These are phyloP conservation scores for Podaxis sp. DNA, from an alignment of 768 basidiomycete genomes.

Conservation along the genomic window DNA sequence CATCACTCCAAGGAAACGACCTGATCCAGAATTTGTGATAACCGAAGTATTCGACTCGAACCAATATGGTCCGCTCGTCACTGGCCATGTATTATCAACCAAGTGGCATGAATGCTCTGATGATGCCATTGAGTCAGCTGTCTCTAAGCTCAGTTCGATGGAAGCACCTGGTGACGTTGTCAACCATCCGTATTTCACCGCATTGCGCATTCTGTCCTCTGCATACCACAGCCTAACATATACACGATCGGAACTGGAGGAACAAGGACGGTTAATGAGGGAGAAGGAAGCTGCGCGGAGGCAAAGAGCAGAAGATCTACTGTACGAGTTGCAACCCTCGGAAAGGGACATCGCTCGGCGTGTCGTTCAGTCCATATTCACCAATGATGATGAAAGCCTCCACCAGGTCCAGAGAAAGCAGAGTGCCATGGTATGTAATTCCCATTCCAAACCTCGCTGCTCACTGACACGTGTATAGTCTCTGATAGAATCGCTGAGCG, in stretches of 20 bases:
- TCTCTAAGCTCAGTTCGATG: constrained; percentile 46
- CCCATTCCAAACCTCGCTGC: constrained; percentile 7
- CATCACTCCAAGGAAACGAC: constrained; percentile 17
- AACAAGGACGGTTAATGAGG: constrained; percentile 45
- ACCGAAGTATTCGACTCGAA: constrained; percentile 36
- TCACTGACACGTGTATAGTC: constrained; percentile 34
- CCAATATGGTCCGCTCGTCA: constrained; percentile 30
- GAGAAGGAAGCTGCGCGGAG: constrained; percentile 61
- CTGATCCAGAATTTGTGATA: constrained; percentile 29
- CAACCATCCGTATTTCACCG: constrained; percentile 62
- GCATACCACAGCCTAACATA: constrained; percentile 60
- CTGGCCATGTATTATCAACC: constrained; percentile 57
- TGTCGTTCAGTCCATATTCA: constrained; percentile 67
- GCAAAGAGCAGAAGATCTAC: constrained; percentile 50
- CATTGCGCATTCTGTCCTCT: constrained; percentile 68
- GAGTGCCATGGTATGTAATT: constrained; percentile 53
- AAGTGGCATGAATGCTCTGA: constrained; percentile 82
- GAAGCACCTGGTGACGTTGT: constrained; percentile 48
- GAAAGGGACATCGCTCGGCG: constrained; percentile 70
- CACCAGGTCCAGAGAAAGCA: constrained; percentile 55
- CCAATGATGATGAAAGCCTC: constrained; percentile 44
- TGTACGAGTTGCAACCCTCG: constrained; percentile 56
- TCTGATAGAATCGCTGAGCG: constrained; percentile 51
- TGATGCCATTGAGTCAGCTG: constrained; percentile 64
- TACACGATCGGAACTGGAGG: constrained; percentile 64